Percentiles rank a stretch among this genome's conserved stretches.
Conservation (phyloP, 306 rosid genomes). For the Cucumis cinereus region DNA sequence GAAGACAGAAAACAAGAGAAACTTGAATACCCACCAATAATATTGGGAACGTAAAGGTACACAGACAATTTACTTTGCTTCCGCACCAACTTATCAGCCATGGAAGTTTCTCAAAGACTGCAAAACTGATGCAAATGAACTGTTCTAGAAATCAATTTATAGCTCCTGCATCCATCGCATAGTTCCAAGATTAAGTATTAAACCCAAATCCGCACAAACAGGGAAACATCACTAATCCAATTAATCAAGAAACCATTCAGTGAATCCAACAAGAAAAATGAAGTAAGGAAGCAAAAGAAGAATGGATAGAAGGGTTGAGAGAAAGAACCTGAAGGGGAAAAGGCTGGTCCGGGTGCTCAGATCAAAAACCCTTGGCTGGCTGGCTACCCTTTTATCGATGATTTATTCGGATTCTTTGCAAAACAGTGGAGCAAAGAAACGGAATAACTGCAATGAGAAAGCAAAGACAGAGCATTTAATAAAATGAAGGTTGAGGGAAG, state of each 20-base stretch:
- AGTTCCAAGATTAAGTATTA: background rate
- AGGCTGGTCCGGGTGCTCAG: background rate
- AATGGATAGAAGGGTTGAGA: background rate
- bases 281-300: background rate
- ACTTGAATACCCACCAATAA: conserved; percentile 58
- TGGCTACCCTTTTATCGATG: background rate
- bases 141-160: background rate
- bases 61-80: conserved; percentile 52
- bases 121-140: conserved; percentile 18
- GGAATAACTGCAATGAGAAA: conserved; percentile 1
- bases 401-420: background rate
- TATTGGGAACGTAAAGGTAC: conserved; percentile 81
- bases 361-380: background rate
- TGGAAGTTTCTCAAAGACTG: conserved; percentile 27
- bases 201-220: background rate
- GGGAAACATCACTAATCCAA: background rate
- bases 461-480: background rate
- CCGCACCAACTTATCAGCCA: conserved; percentile 54
- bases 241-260: background rate
- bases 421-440: background rate
- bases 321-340: background rate
- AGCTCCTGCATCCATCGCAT: conserved; percentile 1
- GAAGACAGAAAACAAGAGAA: background rate
- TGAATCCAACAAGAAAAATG: background rate
- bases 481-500: background rate